Conservation (phyloP, 2,329 filamentous ascomycete genomes). For the Cryphonectria naterciae region DNA sequence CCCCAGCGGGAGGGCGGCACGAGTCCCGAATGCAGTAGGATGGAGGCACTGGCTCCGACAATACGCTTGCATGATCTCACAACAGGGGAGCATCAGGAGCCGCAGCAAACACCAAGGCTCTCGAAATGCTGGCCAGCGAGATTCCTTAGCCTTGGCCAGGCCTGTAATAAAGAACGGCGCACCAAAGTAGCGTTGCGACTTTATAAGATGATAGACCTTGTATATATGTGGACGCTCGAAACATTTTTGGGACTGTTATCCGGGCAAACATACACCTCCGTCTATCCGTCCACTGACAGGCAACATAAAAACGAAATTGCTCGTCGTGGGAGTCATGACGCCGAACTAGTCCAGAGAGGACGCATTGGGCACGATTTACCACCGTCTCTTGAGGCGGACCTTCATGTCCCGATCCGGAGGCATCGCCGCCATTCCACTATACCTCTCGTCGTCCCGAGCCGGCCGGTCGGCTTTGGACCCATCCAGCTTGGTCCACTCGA, state of each 20-base stretch:
- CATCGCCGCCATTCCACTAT: slow-evolving; percentile 25
- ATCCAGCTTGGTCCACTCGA: slow-evolving; percentile 23
- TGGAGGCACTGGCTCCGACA: slow-evolving; percentile 14
- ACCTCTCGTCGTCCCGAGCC: slow-evolving; percentile 22
- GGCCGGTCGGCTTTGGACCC: slow-evolving; percentile 26
- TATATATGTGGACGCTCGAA: background rate
- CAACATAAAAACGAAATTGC: background rate
- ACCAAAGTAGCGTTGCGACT: background rate
- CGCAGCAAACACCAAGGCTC: background rate
- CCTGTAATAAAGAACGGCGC: background rate
- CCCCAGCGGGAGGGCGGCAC: slow-evolving; percentile 13
- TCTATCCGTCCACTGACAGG: background rate
- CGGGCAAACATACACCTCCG: background rate
- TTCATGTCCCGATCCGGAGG: slow-evolving; percentile 33
- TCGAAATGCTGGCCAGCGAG: background rate
- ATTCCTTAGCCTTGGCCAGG: background rate
- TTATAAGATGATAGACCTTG: background rate
- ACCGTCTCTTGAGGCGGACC: slow-evolving; percentile 24
- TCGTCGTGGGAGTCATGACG: background rate
- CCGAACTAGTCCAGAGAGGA: background rate
- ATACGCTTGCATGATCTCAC: background rate
- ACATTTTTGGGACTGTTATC: background rate
- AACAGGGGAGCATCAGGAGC: background rate
- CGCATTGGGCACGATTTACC: background rate
- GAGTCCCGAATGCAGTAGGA: slow-evolving; percentile 6